Conservation (phyloP, 805 yeast species). For the Pichia rugopelliculosa region DNA sequence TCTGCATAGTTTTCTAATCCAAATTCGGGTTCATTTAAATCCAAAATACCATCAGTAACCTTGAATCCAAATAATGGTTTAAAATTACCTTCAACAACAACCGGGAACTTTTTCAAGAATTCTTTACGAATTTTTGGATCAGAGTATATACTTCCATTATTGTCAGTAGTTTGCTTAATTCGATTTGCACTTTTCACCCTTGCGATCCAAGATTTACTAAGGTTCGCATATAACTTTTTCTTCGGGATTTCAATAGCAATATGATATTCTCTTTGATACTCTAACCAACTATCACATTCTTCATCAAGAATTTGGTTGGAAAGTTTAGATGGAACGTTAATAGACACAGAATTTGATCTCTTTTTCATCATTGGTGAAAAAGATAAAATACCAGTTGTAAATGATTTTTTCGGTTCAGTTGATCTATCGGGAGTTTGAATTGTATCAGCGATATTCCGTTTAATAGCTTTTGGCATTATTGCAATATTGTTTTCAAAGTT, state of each 20-base stretch:
- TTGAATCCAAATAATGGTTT: slow-evolving; percentile 50
- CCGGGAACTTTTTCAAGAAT: slow-evolving; percentile 24
- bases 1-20: slow-evolving; percentile 41
- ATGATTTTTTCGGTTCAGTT: slow-evolving; percentile 2
- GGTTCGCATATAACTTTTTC: slow-evolving; percentile 21
- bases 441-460: not conserved
- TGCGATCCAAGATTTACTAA: slow-evolving; percentile 28
- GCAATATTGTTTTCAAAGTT: slow-evolving; percentile 15
- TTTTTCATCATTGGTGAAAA: not conserved
- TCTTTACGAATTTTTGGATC: slow-evolving; percentile 24
- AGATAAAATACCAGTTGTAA: slow-evolving; percentile 1
- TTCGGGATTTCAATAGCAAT: slow-evolving; percentile 21
- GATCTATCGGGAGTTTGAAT: not conserved
- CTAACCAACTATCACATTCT: slow-evolving; percentile 19
- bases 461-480: slow-evolving; percentile 4
- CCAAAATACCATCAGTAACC: slow-evolving; percentile 42
- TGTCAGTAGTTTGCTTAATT: slow-evolving; percentile 3
- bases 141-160: slow-evolving; percentile 10
- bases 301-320: slow-evolving; percentile 15
- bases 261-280: slow-evolving; percentile 18
- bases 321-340: slow-evolving; percentile 12
- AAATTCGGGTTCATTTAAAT: slow-evolving; percentile 44
- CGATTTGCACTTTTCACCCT: slow-evolving; percentile 14
- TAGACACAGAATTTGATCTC: not conserved
- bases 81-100: slow-evolving; percentile 24